Evolutionary conservation across 805 yeast species (phyloP), one percentile per base, ranked within the genome.

Genomic region (Hagleromyces aurorensis): DNA sequence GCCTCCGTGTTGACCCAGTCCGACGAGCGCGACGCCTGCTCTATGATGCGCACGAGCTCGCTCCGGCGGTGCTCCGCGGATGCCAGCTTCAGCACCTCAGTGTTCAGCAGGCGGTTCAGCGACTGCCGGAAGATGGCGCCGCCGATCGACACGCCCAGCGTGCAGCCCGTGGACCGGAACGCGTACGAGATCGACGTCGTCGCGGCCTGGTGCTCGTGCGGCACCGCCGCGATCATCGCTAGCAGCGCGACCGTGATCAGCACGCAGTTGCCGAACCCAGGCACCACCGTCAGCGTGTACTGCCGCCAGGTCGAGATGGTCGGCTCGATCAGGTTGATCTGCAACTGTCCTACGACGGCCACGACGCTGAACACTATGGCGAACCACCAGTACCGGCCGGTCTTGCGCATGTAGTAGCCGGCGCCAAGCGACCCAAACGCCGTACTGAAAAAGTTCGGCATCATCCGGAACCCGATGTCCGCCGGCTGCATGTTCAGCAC

Each of bases 131-230:
- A 78, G 13, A 78, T 64, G 4, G 81, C 75, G 4, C 79, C 71
- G 0, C 78, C 79, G 24, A 75, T 50, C 0, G 85, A 62, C 10
- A 84, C 86, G 21, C 94, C 94, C 27, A 83, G 56, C 0, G 91
- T 80, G n/a, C 89, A 78, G 0, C 94, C 94, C 1, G 86, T 77
- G 7, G 89, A 78, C 47, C 94, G 67, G 62, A 81, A 84, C 0
- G 87, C 86, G 52, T 87, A 86, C 48, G 84, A 94, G 34, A 87
- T 81, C 0, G 94, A 82, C 0, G 96, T 86, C 3, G 89, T 79
- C 13, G 85, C 69, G 1, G 96, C 94, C 48, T 78, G 87, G 41
- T 65, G 69, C 33, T 75, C 71, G 21, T 64, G 53, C 2, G 85
- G 84, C 7, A 75, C 86, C 1, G 85, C 75, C 2, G 86, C 80